These are phyloP conservation scores for Styphnolobium japonicum DNA, from an alignment of 306 rosid species.

Conservation along the genomic window DNA sequence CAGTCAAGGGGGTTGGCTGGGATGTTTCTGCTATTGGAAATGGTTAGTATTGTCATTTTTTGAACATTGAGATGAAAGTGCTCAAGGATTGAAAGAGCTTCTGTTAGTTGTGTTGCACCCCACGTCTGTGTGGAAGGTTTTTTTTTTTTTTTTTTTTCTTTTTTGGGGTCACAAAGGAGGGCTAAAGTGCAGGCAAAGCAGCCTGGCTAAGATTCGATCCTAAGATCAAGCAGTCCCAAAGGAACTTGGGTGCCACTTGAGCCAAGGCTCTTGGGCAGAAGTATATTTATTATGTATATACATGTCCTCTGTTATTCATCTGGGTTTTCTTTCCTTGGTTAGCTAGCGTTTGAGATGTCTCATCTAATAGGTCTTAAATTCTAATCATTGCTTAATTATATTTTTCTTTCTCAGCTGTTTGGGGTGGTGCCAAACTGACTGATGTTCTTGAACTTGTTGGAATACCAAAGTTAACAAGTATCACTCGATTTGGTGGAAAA, in stretches of 20 bases:
- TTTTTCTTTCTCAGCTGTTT: conserved; percentile 57
- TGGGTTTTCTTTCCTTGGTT: neutral
- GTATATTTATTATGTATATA: no score
- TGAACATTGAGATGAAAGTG: neutral
- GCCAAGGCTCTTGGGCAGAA: no score
- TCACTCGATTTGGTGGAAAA: conserved; percentile 68
- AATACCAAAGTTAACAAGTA: conserved; percentile 57
- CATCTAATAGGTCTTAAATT: neutral
- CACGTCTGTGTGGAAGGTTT: neutral
- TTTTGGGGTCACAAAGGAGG: neutral
- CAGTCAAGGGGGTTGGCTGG: conserved; percentile 94
- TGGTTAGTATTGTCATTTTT: conserved; percentile 47
- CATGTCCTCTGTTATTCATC: neutral
- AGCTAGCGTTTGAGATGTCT: conserved; percentile 12
- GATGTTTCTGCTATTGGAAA: conserved; percentile 93
- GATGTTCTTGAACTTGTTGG: conserved; percentile 93
- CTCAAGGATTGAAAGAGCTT: neutral
- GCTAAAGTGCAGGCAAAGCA: neutral
- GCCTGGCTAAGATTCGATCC: neutral
- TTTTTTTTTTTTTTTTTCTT: neutral
- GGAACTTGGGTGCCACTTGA: neutral
- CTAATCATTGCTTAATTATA: conserved; percentile 6
- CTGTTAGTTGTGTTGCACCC: neutral
- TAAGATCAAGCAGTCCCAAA: neutral
- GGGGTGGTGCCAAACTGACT: conserved; percentile 92